phyloP scores from a whole-genome alignment of 2,329 filamentous ascomycete species.

The Chaetomiaceae sp. region DNA sequence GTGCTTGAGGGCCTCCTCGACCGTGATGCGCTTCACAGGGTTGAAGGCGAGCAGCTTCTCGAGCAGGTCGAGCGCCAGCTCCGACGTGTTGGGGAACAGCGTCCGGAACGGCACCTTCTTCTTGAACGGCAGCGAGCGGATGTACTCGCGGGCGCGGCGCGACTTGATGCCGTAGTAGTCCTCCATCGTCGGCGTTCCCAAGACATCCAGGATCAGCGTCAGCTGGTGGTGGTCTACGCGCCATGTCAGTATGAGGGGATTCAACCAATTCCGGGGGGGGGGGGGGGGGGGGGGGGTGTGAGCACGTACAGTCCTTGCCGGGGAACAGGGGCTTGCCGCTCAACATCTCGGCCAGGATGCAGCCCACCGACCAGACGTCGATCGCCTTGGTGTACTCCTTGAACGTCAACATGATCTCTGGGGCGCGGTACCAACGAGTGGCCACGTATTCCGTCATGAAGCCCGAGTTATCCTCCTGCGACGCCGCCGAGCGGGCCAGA shows the following conservation, averaged over 20 bases:
- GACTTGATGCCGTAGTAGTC: conserved; percentile 99
- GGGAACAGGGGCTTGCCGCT: conserved; percentile 98
- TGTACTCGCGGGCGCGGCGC: conserved; percentile 93
- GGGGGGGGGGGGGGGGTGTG: too few relatives aligned
- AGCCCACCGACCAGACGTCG: conserved; percentile 98
- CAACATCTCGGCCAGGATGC: conserved; percentile 97
- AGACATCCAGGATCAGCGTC: conserved; percentile 92
- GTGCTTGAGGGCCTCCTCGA: conserved; percentile 95
- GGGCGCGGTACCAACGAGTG: conserved; percentile 97
- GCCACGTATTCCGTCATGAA: conserved; percentile 99
- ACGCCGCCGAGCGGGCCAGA: conserved; percentile 89
- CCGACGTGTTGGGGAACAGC: conserved; percentile 99
- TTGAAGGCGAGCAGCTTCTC: conserved; percentile 98
- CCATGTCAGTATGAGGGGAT: conserved; percentile 11
- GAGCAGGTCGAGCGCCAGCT: conserved; percentile 85
- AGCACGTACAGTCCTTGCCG: conserved; percentile 88
- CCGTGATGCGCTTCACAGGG: conserved; percentile 95
- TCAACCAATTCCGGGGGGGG: too few relatives aligned
- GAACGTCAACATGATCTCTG: conserved; percentile 99
- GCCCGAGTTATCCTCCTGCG: conserved; percentile 98
- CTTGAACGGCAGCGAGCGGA: conserved; percentile 96
- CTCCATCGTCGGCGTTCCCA: conserved; percentile 98
- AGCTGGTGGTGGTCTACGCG: conserved; percentile 90
- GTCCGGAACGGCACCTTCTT: conserved; percentile 99
- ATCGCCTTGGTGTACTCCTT: conserved; percentile 99